Percentiles rank a stretch among this genome's conserved stretches.
Conservation (phyloP, 805 yeast species). For the Suhomyces sp. region DNA sequence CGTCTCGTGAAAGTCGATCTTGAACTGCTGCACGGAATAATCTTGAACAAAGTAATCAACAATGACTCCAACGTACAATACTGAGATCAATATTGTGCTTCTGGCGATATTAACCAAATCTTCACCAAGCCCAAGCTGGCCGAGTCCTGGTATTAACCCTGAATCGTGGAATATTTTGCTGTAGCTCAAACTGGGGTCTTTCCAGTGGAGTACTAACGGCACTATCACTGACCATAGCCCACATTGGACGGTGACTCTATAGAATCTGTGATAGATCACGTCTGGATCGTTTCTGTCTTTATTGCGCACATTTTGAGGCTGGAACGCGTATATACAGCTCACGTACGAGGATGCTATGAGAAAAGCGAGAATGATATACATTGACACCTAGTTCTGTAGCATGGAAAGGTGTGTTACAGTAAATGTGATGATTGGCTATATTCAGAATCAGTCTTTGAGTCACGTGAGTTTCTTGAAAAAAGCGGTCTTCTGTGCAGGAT, state of each 20-base stretch:
- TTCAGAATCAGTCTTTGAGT: no score
- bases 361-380: slow-evolving; percentile 19
- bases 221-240: slow-evolving; percentile 24
- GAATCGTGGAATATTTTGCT: slow-evolving; percentile 13
- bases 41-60: slow-evolving; percentile 11
- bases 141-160: slow-evolving; percentile 40
- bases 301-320: slow-evolving; percentile 20
- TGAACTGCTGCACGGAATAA: slow-evolving; percentile 1
- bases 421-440: no score
- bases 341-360: slow-evolving; percentile 49
- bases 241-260: slow-evolving; percentile 35
- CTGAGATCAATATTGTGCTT: slow-evolving; percentile 11
- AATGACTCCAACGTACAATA: slow-evolving; percentile 22
- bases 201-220: slow-evolving; percentile 27
- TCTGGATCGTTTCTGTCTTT: slow-evolving; percentile 42
- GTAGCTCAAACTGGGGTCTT: slow-evolving; percentile 7
- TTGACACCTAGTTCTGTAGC: no score
- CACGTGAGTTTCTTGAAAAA: no score
- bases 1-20: slow-evolving; percentile 19
- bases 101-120: slow-evolving; percentile 15
- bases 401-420: no score
- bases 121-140: slow-evolving; percentile 8
- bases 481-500: no score
- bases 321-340: slow-evolving; percentile 33
- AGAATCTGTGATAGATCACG: slow-evolving; percentile 43